Evolutionary conservation across 306 rosid genomes (phyloP).

Genomic region (Crotalaria pallida): DNA sequence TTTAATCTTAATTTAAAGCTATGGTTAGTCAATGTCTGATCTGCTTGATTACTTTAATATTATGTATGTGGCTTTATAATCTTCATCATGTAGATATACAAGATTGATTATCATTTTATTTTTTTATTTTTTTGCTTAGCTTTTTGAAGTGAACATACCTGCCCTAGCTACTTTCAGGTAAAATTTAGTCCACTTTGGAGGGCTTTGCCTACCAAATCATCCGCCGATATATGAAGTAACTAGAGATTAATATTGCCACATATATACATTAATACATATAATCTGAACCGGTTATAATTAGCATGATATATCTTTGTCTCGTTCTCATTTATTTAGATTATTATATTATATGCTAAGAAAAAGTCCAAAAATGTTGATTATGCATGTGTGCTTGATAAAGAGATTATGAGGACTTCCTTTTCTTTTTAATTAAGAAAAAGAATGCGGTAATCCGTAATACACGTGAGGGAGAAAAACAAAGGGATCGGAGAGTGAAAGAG

Average conservation of each 20-base stretch:
- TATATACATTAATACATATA: no score
- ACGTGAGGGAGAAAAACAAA: constrained; percentile 19
- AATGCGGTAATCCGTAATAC: background rate
- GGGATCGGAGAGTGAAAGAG: background rate
- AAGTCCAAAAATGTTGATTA: background rate
- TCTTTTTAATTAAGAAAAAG: background rate
- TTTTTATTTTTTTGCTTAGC: no score
- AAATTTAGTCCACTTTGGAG: constrained; percentile 25
- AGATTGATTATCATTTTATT: no score
- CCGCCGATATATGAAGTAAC: constrained; percentile 2
- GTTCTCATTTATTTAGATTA: background rate
- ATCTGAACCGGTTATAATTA: background rate
- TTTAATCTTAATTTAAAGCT: background rate
- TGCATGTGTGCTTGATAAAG: background rate
- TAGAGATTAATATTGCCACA: background rate
- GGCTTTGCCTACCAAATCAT: constrained; percentile 27
- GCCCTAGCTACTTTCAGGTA: no score
- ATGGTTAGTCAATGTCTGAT: background rate
- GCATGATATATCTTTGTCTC: background rate
- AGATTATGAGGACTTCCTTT: background rate
- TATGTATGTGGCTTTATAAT: background rate
- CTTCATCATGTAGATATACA: background rate
- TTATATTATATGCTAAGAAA: background rate
- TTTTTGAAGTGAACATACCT: no score
- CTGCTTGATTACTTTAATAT: background rate